These are phyloP conservation scores for Globisporangium lucens DNA, from an alignment of 352 stramenopile species.

Conservation along the genomic window DNA sequence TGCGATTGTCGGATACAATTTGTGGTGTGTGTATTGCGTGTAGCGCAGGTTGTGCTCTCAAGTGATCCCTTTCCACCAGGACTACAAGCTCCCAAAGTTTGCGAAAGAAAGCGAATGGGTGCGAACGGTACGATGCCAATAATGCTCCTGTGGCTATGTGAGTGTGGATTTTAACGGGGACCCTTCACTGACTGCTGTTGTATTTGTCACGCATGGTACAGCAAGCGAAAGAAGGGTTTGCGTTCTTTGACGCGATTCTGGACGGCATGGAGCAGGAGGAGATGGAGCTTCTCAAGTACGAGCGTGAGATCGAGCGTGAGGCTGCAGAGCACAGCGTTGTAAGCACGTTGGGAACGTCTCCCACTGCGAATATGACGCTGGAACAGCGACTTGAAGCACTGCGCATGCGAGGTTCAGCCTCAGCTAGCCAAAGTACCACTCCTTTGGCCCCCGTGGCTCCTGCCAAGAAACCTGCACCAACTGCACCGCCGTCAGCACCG, in stretches of 20 bases:
- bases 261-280: conserved; percentile 78
- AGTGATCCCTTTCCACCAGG: conserved; percentile 55
- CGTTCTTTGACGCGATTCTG: conserved; percentile 73
- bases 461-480: not conserved
- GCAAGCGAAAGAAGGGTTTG: conserved; percentile 62
- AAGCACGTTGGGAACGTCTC: not conserved
- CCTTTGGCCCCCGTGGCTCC: not conserved
- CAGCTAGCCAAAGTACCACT: not conserved
- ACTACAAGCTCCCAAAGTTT: conserved; percentile 55
- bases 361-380: conserved; percentile 28
- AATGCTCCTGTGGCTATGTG: not conserved
- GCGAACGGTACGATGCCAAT: conserved; percentile 31
- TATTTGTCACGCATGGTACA: conserved; percentile 20
- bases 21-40: not conserved
- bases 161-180: not conserved
- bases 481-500: not conserved
- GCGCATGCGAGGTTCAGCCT: conserved; percentile 30
- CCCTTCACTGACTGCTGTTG: not conserved
- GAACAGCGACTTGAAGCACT: conserved; percentile 52
- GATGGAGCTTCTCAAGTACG: conserved; percentile 54
- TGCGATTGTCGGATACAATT: not conserved
- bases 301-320: conserved; percentile 31
- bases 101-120: conserved; percentile 69
- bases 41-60: conserved; percentile 61
- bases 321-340: conserved; percentile 21